phyloP scores from a whole-genome alignment of 2,329 filamentous ascomycete genomes.

The Immersiporthe knoxdaviesiana region DNA sequence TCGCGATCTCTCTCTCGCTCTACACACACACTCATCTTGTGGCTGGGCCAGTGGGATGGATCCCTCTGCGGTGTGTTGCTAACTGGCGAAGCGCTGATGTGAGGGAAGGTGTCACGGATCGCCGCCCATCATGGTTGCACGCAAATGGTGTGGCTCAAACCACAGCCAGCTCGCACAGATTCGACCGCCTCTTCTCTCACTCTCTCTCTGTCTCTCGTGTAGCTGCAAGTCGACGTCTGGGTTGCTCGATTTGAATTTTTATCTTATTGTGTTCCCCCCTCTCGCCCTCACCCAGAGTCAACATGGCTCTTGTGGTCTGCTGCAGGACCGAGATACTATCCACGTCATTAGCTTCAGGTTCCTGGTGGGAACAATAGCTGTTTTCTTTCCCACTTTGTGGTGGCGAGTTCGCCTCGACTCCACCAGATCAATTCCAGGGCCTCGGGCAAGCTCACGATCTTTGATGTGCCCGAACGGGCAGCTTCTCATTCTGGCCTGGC shows the following conservation, averaged over 20 bases:
- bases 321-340: slow-evolving; percentile 16
- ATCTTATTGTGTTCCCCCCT: no score
- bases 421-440: slow-evolving; percentile 16
- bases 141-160: neutral
- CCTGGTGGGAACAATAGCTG: neutral
- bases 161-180: neutral
- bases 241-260: neutral
- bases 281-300: slow-evolving; percentile 1
- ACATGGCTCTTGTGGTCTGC: slow-evolving; percentile 11
- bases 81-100: neutral
- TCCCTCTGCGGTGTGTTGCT: neutral
- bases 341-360: slow-evolving; percentile 18
- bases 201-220: no score
- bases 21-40: neutral
- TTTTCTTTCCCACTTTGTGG: neutral
- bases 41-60: slow-evolving; percentile 12
- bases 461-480: slow-evolving; percentile 20
- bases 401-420: slow-evolving; percentile 10
- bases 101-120: slow-evolving; percentile 6
- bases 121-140: neutral
- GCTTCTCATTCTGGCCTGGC: slow-evolving; percentile 28
- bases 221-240: neutral
- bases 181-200: neutral
- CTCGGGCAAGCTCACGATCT: slow-evolving; percentile 16
- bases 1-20: no score